Evolutionary conservation across 192 early-diverging fungal species (phyloP).

Genomic region (Coemansia nantahalensis): DNA sequence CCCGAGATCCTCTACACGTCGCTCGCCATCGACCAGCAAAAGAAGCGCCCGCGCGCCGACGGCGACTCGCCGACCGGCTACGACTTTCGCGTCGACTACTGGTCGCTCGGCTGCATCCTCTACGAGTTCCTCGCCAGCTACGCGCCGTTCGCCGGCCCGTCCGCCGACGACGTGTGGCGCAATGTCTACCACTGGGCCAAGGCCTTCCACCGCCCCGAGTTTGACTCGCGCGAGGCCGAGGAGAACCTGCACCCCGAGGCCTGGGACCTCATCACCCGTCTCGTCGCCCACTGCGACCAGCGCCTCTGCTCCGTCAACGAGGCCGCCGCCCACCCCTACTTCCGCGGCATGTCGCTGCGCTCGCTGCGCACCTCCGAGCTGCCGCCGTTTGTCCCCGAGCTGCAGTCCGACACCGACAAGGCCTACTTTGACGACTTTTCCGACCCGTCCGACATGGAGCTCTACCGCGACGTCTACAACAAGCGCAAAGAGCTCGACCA

Average conservation of each 20-base stretch:
- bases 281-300: constrained; percentile 55
- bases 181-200: constrained; percentile 82
- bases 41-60: constrained; percentile 58
- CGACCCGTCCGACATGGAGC: constrained; percentile 61
- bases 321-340: constrained; percentile 59
- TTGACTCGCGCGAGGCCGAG: constrained; percentile 72
- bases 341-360: constrained; percentile 58
- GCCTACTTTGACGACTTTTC: constrained; percentile 81
- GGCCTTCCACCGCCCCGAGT: constrained; percentile 76
- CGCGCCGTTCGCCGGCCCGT: constrained; percentile 69
- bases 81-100: constrained; percentile 70
- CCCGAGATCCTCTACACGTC: constrained; percentile 73
- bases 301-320: constrained; percentile 57
- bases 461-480: constrained; percentile 61
- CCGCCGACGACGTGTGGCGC: constrained; percentile 74
- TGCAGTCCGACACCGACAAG: constrained; percentile 71
- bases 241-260: constrained; percentile 73
- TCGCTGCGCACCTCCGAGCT: constrained; percentile 58
- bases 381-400: constrained; percentile 74
- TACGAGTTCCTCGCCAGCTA: constrained; percentile 75
- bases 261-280: constrained; percentile 71
- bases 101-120: constrained; percentile 73
- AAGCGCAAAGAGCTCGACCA: constrained; percentile 51
- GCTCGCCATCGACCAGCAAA: constrained; percentile 46
- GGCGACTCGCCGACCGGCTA: constrained; percentile 67